Evolutionary conservation across 2,329 filamentous ascomycete species (phyloP).

Genomic region (Amauroascus niger): DNA sequence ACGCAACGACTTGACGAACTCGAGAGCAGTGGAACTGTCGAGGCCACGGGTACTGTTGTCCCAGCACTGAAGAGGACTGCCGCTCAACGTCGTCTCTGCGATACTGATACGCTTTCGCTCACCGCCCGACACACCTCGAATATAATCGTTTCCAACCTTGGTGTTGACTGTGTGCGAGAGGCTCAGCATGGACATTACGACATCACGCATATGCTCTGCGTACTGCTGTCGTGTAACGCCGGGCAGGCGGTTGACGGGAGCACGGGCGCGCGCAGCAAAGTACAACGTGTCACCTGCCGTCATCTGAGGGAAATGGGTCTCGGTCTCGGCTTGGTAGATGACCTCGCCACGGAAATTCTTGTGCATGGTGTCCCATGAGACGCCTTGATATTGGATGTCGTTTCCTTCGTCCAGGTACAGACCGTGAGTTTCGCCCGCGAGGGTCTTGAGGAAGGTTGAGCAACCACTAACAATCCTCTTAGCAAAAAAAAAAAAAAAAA

Average conservation of each 20-base stretch:
- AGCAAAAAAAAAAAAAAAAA: neutral
- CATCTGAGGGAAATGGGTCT: constrained; percentile 73
- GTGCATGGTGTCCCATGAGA: constrained; percentile 22
- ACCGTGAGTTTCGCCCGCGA: constrained; percentile 77
- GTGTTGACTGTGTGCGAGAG: constrained; percentile 64
- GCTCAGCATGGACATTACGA: constrained; percentile 39
- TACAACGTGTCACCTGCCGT: constrained; percentile 80
- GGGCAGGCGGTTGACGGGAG: constrained; percentile 63
- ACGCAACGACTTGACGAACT: constrained; percentile 60
- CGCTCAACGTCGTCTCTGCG: constrained; percentile 70
- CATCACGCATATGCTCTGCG: constrained; percentile 36
- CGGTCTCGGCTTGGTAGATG: constrained; percentile 79
- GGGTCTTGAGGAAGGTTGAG: constrained; percentile 74
- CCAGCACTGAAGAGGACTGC: constrained; percentile 63
- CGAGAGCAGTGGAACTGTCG: constrained; percentile 58
- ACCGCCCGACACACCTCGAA: constrained; percentile 69
- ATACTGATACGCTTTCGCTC: constrained; percentile 75
- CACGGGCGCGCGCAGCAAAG: constrained; percentile 77
- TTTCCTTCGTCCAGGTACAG: constrained; percentile 61
- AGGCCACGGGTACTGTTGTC: constrained; percentile 64
- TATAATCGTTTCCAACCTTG: constrained; percentile 70
- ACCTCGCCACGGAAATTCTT: constrained; percentile 70
- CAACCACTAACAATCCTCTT: constrained; percentile 39
- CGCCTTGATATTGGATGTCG: constrained; percentile 67
- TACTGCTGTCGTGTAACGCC: constrained; percentile 36